Conservation (phyloP, 345 rosid genomes). For the Dimocarpus longan region DNA sequence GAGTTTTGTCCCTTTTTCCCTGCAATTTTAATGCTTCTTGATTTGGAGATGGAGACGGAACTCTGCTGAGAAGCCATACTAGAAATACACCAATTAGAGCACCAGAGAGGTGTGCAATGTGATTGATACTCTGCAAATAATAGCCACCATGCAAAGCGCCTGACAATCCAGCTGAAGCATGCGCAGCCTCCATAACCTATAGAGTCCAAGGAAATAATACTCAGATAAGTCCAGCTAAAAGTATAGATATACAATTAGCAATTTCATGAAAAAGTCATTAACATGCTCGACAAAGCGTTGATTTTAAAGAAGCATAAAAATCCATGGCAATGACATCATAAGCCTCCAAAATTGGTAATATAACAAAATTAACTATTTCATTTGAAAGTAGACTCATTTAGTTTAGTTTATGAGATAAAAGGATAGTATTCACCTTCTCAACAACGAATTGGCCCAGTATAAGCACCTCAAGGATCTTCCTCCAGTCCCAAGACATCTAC, state of each 20-base stretch:
- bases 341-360: neutral
- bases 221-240: neutral
- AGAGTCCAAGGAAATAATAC: conserved; percentile 11
- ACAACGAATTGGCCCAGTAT: conserved; percentile 91
- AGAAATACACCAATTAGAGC: conserved; percentile 81
- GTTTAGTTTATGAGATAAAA: neutral
- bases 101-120: conserved; percentile 91
- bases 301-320: neutral
- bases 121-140: conserved; percentile 75
- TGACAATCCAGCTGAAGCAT: conserved; percentile 76
- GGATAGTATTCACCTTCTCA: conserved; percentile 55
- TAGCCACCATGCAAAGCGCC: conserved; percentile 54
- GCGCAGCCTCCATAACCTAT: conserved; percentile 96
- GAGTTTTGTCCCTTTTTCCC: conserved; percentile 29
- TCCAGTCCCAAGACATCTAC: conserved; percentile 97
- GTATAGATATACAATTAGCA: neutral
- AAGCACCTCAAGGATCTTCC: conserved; percentile 94
- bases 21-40: conserved; percentile 27
- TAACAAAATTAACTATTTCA: neutral
- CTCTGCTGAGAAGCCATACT: conserved; percentile 79
- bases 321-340: neutral
- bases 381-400: neutral
- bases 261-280: neutral
- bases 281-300: neutral
- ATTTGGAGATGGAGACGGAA: conserved; percentile 57